phyloP scores from a whole-genome alignment of 2,329 filamentous ascomycete genomes.

The Seiridium unicorne region DNA sequence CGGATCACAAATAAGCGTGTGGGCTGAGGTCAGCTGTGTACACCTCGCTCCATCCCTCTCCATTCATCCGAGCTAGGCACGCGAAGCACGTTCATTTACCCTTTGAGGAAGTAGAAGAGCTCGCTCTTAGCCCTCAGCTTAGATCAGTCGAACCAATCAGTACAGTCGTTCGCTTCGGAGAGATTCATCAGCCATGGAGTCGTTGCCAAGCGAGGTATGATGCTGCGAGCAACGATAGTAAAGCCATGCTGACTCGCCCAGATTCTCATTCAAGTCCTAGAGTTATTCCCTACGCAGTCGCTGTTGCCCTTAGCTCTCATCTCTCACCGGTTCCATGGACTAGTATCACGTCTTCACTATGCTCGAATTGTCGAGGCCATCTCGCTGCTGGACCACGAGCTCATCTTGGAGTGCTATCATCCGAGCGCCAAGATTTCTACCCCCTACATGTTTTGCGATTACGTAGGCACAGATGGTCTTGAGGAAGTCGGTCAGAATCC shows the following conservation, averaged over 20 bases:
- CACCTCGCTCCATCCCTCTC: too few species aligned
- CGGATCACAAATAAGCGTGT: too few species aligned
- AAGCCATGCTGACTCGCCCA: constrained; percentile 20
- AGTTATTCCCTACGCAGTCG: constrained; percentile 43
- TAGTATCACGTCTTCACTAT: constrained; percentile 63
- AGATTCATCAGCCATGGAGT: background rate
- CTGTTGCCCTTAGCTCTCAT: constrained; percentile 57
- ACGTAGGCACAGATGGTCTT: constrained; percentile 63
- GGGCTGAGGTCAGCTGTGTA: too few species aligned
- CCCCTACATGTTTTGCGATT: constrained; percentile 66
- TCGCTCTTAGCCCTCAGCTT: too few species aligned
- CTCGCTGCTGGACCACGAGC: constrained; percentile 57
- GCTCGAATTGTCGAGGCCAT: constrained; percentile 60
- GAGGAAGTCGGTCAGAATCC: constrained; percentile 34
- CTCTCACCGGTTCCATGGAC: constrained; percentile 61
- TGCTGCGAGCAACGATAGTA: background rate
- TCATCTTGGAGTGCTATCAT: constrained; percentile 79
- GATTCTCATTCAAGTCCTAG: constrained; percentile 51
- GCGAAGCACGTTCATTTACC: too few species aligned
- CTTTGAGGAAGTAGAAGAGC: too few species aligned
- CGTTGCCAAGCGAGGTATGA: background rate
- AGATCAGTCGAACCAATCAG: too few species aligned
- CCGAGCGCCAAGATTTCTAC: constrained; percentile 67
- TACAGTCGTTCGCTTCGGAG: too few species aligned
- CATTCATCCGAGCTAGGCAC: too few species aligned